Evolutionary conservation across 129 eudicot genomes (phyloP).

Genomic region (Pulicaria dysenterica): DNA sequence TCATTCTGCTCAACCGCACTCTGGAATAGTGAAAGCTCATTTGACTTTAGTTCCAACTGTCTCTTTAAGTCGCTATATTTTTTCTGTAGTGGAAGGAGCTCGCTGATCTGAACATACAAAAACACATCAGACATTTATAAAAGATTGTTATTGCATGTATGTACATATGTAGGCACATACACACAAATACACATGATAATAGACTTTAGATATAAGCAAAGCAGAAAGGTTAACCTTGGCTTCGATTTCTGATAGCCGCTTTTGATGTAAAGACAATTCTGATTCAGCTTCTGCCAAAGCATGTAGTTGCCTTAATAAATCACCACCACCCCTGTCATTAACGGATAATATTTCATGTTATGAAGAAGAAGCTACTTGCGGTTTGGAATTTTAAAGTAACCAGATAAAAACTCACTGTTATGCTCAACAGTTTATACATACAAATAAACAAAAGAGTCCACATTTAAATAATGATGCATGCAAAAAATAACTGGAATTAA

Average conservation of each 20-base stretch:
- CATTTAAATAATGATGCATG: background rate
- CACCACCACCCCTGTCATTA: constrained; percentile 92
- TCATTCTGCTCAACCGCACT: constrained; percentile 89
- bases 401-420: background rate
- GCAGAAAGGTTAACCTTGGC: constrained; percentile 64
- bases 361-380: background rate
- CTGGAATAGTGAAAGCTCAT: constrained; percentile 79
- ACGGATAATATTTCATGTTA: constrained; percentile 17
- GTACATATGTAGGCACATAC: too few species aligned
- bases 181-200: background rate
- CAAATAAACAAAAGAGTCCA: too few species aligned
- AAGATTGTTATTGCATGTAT: background rate
- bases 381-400: background rate
- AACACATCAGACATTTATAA: background rate
- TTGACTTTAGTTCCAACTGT: constrained; percentile 80
- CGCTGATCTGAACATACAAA: constrained; percentile 53
- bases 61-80: constrained; percentile 70
- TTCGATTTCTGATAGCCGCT: constrained; percentile 75
- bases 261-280: constrained; percentile 67
- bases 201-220: constrained; percentile 11
- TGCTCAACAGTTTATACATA: too few species aligned
- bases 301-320: constrained; percentile 72
- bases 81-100: constrained; percentile 81
- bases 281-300: constrained; percentile 82
- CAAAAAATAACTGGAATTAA: background rate